Conservation (phyloP, 2,329 filamentous ascomycete genomes). For the Leptodontidium sp. region DNA sequence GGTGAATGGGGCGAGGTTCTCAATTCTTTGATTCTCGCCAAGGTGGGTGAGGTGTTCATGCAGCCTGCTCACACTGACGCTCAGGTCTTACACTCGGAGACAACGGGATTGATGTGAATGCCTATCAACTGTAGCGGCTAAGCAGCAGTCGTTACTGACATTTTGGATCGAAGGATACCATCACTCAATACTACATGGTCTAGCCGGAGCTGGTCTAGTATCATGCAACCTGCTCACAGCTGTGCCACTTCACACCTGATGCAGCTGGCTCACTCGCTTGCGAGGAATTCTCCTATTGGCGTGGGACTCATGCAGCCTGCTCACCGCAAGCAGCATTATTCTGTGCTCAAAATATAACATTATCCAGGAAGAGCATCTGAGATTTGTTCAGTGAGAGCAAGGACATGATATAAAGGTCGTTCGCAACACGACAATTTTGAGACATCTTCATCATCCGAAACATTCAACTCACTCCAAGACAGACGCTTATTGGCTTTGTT, state of each 20-base stretch:
- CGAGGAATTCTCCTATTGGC: constrained; percentile 27
- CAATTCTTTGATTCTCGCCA: neutral
- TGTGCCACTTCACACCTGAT: constrained; percentile 26
- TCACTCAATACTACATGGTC: neutral
- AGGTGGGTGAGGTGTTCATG: constrained; percentile 22
- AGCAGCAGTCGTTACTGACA: constrained; percentile 16
- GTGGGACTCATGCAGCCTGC: constrained; percentile 15
- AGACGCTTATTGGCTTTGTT: constrained; percentile 26
- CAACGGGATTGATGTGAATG: constrained; percentile 21
- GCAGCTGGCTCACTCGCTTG: constrained; percentile 33
- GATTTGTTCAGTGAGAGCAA: constrained; percentile 28
- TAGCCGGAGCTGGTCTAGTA: constrained; percentile 34
- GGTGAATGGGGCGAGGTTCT: constrained; percentile 23
- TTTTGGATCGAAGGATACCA: constrained; percentile 27
- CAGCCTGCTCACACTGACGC: constrained; percentile 32
- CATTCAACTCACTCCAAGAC: constrained; percentile 34
- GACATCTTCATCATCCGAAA: constrained; percentile 35
- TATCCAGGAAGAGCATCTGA: neutral
- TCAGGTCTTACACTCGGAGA: constrained; percentile 26
- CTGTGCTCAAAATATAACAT: no score
- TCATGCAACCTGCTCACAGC: constrained; percentile 48
- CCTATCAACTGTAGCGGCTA: constrained; percentile 12
- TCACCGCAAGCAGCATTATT: neutral
- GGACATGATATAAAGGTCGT: constrained; percentile 40
- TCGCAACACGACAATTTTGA: constrained; percentile 23